phyloP scores from a whole-genome alignment of 106 monocot species.

The Dendrobium huoshanense region DNA sequence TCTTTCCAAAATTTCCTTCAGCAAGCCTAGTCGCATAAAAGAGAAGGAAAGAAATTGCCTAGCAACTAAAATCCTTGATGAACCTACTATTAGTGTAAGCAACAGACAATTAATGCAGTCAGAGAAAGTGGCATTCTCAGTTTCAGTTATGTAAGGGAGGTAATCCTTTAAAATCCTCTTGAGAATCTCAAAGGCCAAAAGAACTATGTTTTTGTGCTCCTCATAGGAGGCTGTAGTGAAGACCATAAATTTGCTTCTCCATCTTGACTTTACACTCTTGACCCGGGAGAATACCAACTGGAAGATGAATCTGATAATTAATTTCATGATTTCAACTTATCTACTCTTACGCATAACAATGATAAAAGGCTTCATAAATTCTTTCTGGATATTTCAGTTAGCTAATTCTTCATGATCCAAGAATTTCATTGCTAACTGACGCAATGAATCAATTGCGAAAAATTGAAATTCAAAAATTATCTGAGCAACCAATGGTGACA shows the following conservation, averaged over 20 bases:
- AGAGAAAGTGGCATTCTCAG: slow-evolving; percentile 71
- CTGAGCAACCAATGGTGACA: slow-evolving; percentile 95
- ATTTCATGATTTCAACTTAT: slow-evolving; percentile 93
- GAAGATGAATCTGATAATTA: slow-evolving; percentile 92
- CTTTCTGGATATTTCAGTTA: slow-evolving; percentile 98
- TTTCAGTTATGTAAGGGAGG: slow-evolving; percentile 93
- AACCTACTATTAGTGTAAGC: slow-evolving; percentile 95
- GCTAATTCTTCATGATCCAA: slow-evolving; percentile 90
- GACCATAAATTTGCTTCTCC: slow-evolving; percentile 99
- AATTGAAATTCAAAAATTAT: slow-evolving; percentile 93
- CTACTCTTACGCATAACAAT: slow-evolving; percentile 97
- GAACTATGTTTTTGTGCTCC: slow-evolving; percentile 95
- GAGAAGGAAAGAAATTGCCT: slow-evolving; percentile 86
- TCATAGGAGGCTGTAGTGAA: slow-evolving; percentile 95
- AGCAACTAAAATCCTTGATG: slow-evolving; percentile 86
- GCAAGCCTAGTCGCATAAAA: slow-evolving; percentile 92
- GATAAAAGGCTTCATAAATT: slow-evolving; percentile 99
- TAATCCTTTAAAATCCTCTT: slow-evolving; percentile 96
- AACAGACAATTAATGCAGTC: slow-evolving; percentile 96
- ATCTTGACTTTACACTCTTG: slow-evolving; percentile 90
- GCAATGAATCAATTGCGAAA: slow-evolving; percentile 98
- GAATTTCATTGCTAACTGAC: slow-evolving; percentile 97
- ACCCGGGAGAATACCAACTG: slow-evolving; percentile 97
- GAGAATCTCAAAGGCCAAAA: slow-evolving; percentile 91
- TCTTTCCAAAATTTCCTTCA: slow-evolving; percentile 84